Evolutionary conservation across 495 filamentous ascomycete genomes (phyloP), one percentile per base, ranked within the genome.

Genomic region (Pseudevernia furfuracea): DNA sequence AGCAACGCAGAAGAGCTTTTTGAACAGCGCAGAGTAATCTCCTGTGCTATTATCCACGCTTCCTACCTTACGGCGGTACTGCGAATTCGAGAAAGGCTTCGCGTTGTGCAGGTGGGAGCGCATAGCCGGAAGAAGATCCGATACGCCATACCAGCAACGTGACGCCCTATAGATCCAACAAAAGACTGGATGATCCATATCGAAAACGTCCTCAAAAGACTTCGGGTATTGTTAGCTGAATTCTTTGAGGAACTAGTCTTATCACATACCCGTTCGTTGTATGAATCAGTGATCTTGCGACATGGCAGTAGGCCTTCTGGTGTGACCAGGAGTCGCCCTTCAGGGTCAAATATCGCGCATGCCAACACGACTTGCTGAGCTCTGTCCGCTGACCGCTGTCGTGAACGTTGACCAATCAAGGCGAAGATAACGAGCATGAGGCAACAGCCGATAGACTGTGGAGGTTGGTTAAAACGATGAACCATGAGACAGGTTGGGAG

Each of bases 91-190:
- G 61, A 76, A 43, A 49, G 28, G 67, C 73, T 14, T 69, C 68
- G 34, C 71, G 66, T 59, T 61, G 41, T 58, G 65, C 66, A 69
- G 55, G 58, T 64, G 38, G 2, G 34, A 59, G 36, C 62, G 58
- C 88, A 95, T 95, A 32, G 81, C 81, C 17, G 85, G 82, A 39
- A 95, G 76, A 15, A 93, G 77, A 36, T 85, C 81, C 58, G 78
- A 80, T 25, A 96, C 78, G 30, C 81, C 79, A 10, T 73, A 70
- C 92, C 92, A 96, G 71, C 90, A 84, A 30, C 85, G 82, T 43
- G 87, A 88, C 17, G 89, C 89, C 62, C 89, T 83, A 71, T 89
- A 95, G 56, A 91, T 83, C 92, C 92, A 96, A 37, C 91, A 84
- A 72, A 94, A 96, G 15, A 90, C 84, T 4, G 88, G 85, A 70